Evolutionary conservation across 179 eudicot genomes (phyloP).

Genomic region (Dionaea muscipula): DNA sequence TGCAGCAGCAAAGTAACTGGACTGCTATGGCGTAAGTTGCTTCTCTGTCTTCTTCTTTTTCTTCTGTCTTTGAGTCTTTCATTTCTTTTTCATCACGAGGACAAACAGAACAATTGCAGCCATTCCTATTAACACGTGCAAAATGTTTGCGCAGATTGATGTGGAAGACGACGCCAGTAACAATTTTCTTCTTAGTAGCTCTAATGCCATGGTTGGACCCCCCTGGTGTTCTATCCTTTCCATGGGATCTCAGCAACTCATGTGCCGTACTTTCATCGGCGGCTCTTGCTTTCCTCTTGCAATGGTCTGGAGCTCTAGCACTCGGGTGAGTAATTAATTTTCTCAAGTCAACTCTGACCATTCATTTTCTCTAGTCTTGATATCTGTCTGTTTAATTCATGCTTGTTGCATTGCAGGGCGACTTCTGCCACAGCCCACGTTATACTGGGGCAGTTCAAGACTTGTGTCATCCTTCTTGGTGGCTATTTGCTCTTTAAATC

Average conservation of each 20-base stretch:
- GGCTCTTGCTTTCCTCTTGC: conserved; percentile 68
- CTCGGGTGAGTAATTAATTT: conserved; percentile 45
- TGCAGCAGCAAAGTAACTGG: conserved; percentile 86
- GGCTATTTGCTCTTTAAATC: conserved; percentile 64
- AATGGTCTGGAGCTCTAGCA: conserved; percentile 91
- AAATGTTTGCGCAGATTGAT: conserved; percentile 43
- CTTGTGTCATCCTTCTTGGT: conserved; percentile 71
- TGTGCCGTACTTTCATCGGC: conserved; percentile 56
- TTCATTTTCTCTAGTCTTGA: not conserved
- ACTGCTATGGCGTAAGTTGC: conserved; percentile 72
- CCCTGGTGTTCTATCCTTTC: conserved; percentile 65
- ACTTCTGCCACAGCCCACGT: conserved; percentile 91
- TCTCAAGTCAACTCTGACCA: not conserved
- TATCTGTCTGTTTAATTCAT: not conserved
- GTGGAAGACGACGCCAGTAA: conserved; percentile 96
- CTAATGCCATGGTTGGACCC: conserved; percentile 86
- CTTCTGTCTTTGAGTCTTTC: too few relatives aligned
- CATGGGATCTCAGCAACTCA: conserved; percentile 50
- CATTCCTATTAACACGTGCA: too few relatives aligned
- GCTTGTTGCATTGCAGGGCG: conserved; percentile 35
- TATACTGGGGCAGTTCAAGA: conserved; percentile 81
- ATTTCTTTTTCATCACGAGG: too few relatives aligned
- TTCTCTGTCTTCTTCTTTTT: too few relatives aligned
- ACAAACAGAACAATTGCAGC: too few relatives aligned
- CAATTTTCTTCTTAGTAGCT: conserved; percentile 61